These are phyloP conservation scores for Solanum hybrid DNA, from an alignment of 305 asterid species.

Conservation along the genomic window DNA sequence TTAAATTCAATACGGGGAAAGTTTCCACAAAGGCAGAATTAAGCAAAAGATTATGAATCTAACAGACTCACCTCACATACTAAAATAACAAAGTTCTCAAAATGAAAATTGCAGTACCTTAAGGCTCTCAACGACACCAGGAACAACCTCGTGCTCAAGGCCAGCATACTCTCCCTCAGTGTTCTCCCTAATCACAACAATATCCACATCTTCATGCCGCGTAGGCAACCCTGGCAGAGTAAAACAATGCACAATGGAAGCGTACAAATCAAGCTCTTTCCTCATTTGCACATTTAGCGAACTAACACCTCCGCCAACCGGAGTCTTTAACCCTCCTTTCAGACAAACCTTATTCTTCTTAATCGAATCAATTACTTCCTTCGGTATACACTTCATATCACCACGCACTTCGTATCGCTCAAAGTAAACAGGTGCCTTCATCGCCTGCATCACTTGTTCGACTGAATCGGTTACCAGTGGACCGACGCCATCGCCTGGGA, in stretches of 20 bases:
- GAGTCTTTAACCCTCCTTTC: constrained; percentile 86
- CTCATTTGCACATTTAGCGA: constrained; percentile 70
- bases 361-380: constrained; percentile 68
- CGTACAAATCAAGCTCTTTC: constrained; percentile 86
- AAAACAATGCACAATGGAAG: constrained; percentile 80
- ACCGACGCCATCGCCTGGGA: constrained; percentile 90
- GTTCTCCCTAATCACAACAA: constrained; percentile 96
- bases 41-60: neutral
- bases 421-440: constrained; percentile 94
- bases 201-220: constrained; percentile 72
- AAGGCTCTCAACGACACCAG: constrained; percentile 94
- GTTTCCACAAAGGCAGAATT: neutral
- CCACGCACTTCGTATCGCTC: constrained; percentile 79
- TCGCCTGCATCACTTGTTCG: constrained; percentile 86
- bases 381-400: constrained; percentile 70
- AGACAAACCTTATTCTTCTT: constrained; percentile 84
- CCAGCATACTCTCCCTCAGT: constrained; percentile 97
- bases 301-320: constrained; percentile 93
- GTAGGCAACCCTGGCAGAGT: constrained; percentile 74
- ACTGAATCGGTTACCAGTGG: constrained; percentile 90
- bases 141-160: constrained; percentile 98
- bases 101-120: constrained; percentile 37
- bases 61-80: neutral
- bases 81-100: neutral
- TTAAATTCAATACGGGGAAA: neutral